Evolutionary conservation across 192 early-diverging fungal genomes (phyloP).

Genomic region (Entomortierella parvispora): DNA sequence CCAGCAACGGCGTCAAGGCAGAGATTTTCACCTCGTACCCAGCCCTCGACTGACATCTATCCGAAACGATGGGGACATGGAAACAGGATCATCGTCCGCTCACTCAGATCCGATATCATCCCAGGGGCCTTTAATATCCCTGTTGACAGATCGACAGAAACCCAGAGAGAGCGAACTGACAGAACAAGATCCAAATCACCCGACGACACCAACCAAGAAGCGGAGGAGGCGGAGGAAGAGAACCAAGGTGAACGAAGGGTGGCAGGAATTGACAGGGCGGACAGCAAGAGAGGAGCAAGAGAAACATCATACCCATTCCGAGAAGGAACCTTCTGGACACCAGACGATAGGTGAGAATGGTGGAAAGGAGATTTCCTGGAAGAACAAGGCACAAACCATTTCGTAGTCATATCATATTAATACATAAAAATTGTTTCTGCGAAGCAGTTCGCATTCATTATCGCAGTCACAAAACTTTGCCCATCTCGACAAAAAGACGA

Average conservation of each 20-base stretch:
- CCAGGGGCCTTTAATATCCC: conserved; percentile 32
- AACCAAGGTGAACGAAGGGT: conserved; percentile 50
- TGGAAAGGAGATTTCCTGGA: conserved; percentile 42
- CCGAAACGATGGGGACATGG: background rate
- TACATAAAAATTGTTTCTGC: too few relatives aligned
- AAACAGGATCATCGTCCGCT: background rate
- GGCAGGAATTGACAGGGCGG: conserved; percentile 49
- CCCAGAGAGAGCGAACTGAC: background rate
- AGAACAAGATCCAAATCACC: background rate
- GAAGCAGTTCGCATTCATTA: too few relatives aligned
- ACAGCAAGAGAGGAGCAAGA: conserved; percentile 46
- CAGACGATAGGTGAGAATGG: conserved; percentile 36
- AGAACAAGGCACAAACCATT: conserved; percentile 18
- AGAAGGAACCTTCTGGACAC: background rate
- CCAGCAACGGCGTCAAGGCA: conserved; percentile 46
- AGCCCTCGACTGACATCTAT: conserved; percentile 3
- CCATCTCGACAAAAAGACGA: too few relatives aligned
- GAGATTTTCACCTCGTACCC: conserved; percentile 42
- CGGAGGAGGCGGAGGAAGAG: conserved; percentile 46
- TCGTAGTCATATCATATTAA: too few relatives aligned
- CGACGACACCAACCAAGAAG: conserved; percentile 12
- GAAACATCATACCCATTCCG: conserved; percentile 4
- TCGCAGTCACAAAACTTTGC: too few relatives aligned
- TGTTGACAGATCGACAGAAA: conserved; percentile 40
- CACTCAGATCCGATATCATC: conserved; percentile 17